Evolutionary conservation across 2,329 filamentous ascomycete genomes (phyloP), one percentile per base, ranked within the genome.

Genomic region (Diaporthe sp.): DNA sequence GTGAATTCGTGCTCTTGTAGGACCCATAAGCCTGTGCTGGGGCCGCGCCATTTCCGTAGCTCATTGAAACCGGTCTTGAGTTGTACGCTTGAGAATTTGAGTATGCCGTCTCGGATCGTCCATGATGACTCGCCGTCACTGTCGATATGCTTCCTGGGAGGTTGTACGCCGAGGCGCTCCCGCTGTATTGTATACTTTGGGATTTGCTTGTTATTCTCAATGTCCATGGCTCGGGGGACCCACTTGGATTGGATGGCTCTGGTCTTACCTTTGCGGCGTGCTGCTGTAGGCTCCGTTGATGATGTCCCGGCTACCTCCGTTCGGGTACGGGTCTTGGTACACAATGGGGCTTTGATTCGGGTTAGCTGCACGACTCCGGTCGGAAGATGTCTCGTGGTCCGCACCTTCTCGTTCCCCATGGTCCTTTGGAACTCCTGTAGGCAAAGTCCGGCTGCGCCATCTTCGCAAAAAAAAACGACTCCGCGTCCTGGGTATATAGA

Each of bases 381-480:
- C 47, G 59, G 55, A 72, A 72, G 44, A 59, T 69, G 59, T 69
- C 66, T 66, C 75, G 56, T 75, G 78, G 74, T 80, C 82, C 87
- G 85, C 86, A 90, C 88, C 87, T 90, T 75, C 71, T 70, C 61
- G 74, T 73, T 47, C 55, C 74, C 74, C 74, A 75, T 25, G 74
- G 72, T 74, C 72, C 74, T 71, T 75, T 75, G 77, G 86, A 80
- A 76, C 81, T 83, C 80, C 84, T 85, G 81, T 88, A 88, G 76
- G 84, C 82, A 83, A 86, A 83, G 71, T 87, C 85, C 79, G 85
- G 83, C 77, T 86, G 85, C 58, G 85, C 83, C 86, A 87, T 86
- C 76, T 84, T 81, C 79, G 81, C 80, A 17, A 51, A n/a, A 51
- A n/a, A 27, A 22, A 65, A 42, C 7, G 47, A 71, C 53, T 73